Base-by-base conservation (phyloP, 1,284 basidiomycete species). In the Anthracocystis panici-leucophaei region DNA sequence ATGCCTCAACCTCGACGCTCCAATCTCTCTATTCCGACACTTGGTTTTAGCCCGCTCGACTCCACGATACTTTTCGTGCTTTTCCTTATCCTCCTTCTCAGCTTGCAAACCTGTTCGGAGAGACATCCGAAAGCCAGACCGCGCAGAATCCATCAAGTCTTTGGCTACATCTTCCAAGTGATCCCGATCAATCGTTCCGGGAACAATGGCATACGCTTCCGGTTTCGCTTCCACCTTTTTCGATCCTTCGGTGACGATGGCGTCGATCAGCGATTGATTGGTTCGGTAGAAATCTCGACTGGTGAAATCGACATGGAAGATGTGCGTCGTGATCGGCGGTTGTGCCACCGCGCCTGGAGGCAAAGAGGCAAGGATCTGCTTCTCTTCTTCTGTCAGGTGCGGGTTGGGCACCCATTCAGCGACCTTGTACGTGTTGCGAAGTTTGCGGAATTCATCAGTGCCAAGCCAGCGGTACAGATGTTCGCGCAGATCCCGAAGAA, bases 381-480 rank as follows among this genome's bases (percentile, higher is more conserved):
- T 67, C 23, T 77, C 64, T 27, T 74, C 70, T 16, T 70, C 70
- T 2, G 71, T 66, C 45, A 77, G 51, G 29, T 65, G 46, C 16
- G 75, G 75, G 20, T 75, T 74, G 3, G 71, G 67, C 31, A 77
- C 75, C 75, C 75, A 77, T 33, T 77, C 75, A 25, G 71, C 75
- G 10, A 75, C 71, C 38, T 71, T 75, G 59, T 77, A 75, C 21
- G 75, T 77, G 20, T 65, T 63, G 46, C 57, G 61, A 23, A 77
- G 61, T 59, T 77, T 76, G n/a, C 77, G 56, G 65, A 79, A 79
- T 27, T 79, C 77, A 45, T 72, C 71, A 1, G 77, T 79, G 14
- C 74, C 74, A 0, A 79, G 69, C 74, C 70, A 79, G 25, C 74
- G 75, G 42, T 79, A 79, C 9, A 79, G 74, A 49, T 79, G 73